Evolutionary conservation across 2,329 filamentous ascomycete genomes (phyloP).

Genomic region (Trichoderma sp.): DNA sequence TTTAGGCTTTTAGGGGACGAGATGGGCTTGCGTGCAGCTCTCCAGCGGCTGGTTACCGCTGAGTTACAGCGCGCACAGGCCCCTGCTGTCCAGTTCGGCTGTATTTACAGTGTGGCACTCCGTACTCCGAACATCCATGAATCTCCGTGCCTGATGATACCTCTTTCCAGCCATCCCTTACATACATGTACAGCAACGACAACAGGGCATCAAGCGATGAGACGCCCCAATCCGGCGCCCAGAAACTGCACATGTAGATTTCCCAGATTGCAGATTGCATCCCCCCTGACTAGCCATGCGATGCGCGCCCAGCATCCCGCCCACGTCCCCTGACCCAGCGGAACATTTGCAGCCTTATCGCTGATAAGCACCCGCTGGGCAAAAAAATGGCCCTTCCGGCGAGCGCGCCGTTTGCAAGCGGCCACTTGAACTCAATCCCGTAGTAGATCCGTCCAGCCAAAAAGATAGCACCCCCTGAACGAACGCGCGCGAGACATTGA

Average conservation of each 20-base stretch:
- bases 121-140: not conserved
- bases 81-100: not conserved
- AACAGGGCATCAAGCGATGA: not conserved
- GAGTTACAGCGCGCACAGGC: not conserved
- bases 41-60: not conserved
- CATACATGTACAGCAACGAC: not conserved
- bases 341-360: not conserved
- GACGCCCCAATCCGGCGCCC: not conserved
- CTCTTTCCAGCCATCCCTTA: not conserved
- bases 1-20: not conserved
- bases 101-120: no score
- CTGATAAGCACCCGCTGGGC: slow-evolving; percentile 2
- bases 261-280: not conserved
- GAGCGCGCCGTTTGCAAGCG: not conserved
- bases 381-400: not conserved
- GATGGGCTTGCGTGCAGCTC: not conserved
- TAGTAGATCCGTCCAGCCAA: not conserved
- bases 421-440: no score
- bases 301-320: not conserved
- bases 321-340: slow-evolving; percentile 1
- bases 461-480: not conserved
- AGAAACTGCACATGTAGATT: not conserved
- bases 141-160: not conserved
- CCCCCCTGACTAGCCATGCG: not conserved
- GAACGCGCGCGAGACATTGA: not conserved